Conservation (phyloP, 305 asterid genomes). For the Stenogyne calaminthoides region DNA sequence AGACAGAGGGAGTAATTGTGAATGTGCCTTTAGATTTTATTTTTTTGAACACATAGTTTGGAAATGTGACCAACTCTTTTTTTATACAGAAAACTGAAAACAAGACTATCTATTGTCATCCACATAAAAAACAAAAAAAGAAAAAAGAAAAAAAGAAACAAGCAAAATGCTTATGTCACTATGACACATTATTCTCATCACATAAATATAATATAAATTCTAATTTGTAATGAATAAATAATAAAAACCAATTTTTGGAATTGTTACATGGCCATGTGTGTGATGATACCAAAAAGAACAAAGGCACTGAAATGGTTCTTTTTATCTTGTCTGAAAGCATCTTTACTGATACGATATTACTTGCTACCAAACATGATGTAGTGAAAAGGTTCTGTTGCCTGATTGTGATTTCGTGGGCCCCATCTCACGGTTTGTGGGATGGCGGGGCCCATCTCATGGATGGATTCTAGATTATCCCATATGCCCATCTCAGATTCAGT, state of each 20-base stretch:
- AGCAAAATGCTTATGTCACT: too few relatives aligned
- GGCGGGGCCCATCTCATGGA: background rate
- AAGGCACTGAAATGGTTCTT: conserved; percentile 2
- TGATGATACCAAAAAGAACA: conserved; percentile 28
- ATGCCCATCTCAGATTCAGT: background rate
- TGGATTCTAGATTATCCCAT: background rate
- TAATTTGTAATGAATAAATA: too few relatives aligned
- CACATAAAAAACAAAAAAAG: too few relatives aligned
- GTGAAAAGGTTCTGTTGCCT: background rate
- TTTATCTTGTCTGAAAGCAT: background rate
- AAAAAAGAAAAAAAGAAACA: too few relatives aligned
- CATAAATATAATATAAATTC: background rate
- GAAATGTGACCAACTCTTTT: too few relatives aligned
- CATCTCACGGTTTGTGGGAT: background rate
- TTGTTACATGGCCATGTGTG: background rate
- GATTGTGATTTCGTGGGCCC: conserved; percentile 28
- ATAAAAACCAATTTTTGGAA: too few relatives aligned
- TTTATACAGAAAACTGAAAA: too few relatives aligned
- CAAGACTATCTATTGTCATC: too few relatives aligned
- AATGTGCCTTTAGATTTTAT: too few relatives aligned
- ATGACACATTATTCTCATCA: conserved; percentile 28
- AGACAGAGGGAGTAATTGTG: too few relatives aligned
- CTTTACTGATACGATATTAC: conserved; percentile 27
- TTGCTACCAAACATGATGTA: conserved; percentile 23
- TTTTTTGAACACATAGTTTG: too few relatives aligned